Percentiles rank a stretch among this genome's conserved stretches.
phyloP scores from a whole-genome alignment of 345 rosid genomes.

The Lumnitzera racemosa region DNA sequence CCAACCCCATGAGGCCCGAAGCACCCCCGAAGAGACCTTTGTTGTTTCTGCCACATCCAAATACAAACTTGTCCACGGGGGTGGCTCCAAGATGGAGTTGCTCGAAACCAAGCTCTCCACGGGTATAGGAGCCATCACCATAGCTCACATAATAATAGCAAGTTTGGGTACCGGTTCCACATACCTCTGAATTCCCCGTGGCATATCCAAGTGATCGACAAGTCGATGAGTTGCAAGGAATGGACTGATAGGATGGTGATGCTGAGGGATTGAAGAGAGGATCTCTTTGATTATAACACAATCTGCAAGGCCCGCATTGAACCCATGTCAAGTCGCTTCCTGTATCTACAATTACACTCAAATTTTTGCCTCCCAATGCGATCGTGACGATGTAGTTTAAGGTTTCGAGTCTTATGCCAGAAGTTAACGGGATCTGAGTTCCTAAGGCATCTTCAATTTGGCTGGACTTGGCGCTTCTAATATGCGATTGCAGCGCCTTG shows the following conservation, averaged over 20 bases:
- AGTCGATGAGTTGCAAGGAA: constrained; percentile 60
- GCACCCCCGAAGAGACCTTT: constrained; percentile 78
- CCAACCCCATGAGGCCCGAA: constrained; percentile 86
- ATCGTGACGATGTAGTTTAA: constrained; percentile 72
- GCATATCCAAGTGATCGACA: constrained; percentile 51
- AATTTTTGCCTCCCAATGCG: constrained; percentile 42
- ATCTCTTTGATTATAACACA: constrained; percentile 64
- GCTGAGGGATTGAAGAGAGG: constrained; percentile 61
- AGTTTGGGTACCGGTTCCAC: constrained; percentile 20
- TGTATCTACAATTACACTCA: constrained; percentile 74
- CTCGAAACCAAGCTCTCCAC: constrained; percentile 63
- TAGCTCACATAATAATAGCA: constrained; percentile 71
- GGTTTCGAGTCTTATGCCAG: constrained; percentile 57
- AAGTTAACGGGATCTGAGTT: constrained; percentile 44
- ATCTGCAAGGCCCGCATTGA: constrained; percentile 78
- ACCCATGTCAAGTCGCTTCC: constrained; percentile 98
- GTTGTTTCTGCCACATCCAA: constrained; percentile 80
- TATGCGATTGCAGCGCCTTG: constrained; percentile 43
- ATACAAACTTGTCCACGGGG: constrained; percentile 36
- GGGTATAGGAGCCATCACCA: constrained; percentile 85
- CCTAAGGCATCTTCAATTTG: constrained; percentile 17
- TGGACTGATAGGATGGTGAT: constrained; percentile 48
- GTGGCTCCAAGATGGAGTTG: constrained; percentile 36
- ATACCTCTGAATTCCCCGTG: constrained; percentile 42
- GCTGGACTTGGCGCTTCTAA: constrained; percentile 21